Percentiles rank a stretch among this genome's conserved stretches.
These are phyloP conservation scores for Penicillium sp. DNA, from an alignment of 2,329 filamentous ascomycete genomes.

Conservation along the genomic window DNA sequence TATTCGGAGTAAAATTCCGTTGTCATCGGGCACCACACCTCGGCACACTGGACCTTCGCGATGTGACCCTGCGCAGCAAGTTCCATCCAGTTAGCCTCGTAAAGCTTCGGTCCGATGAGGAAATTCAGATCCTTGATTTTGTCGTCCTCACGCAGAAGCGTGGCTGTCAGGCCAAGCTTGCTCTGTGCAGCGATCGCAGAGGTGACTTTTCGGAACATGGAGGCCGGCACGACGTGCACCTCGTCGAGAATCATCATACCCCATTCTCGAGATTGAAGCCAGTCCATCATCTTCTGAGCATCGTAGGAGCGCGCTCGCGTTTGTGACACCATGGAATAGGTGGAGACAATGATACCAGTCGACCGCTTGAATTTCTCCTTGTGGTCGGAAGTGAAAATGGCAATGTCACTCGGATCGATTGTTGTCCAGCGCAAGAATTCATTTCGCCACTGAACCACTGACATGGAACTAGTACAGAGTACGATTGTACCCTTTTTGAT, in stretches of 20 bases:
- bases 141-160: constrained; percentile 92
- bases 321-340: constrained; percentile 98
- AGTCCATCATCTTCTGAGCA: constrained; percentile 96
- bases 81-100: constrained; percentile 99
- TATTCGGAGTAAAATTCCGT: constrained; percentile 98
- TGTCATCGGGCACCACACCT: constrained; percentile 99
- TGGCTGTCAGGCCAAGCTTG: constrained; percentile 92
- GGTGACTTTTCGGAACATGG: constrained; percentile 94
- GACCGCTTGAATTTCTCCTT: constrained; percentile 85
- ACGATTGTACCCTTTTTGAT: constrained; percentile 97
- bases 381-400: constrained; percentile 91
- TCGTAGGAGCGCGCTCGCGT: constrained; percentile 86
- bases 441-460: constrained; percentile 92
- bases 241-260: constrained; percentile 96
- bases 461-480: constrained; percentile 96
- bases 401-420: constrained; percentile 89
- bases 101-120: constrained; percentile 93
- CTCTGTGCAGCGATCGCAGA: constrained; percentile 92
- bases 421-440: constrained; percentile 99
- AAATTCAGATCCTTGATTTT: constrained; percentile 98
- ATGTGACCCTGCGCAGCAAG: constrained; percentile 96
- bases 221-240: constrained; percentile 95
- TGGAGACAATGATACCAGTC: constrained; percentile 95
- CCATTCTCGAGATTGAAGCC: constrained; percentile 88
- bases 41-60: constrained; percentile 93